Evolutionary conservation across 169 alveolate genomes (phyloP).

Genomic region (Plasmodium gallinaceum): DNA sequence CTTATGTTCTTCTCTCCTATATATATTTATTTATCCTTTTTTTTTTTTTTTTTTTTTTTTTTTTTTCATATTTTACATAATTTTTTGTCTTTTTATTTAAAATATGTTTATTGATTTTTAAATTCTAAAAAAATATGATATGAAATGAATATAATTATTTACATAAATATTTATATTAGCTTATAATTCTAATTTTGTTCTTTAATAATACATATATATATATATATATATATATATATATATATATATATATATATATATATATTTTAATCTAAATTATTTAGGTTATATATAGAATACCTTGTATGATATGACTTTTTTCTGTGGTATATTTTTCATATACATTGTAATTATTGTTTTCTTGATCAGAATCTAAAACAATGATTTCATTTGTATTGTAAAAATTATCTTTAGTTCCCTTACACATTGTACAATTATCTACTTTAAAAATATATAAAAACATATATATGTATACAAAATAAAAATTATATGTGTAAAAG

Average conservation of each 20-base stretch:
- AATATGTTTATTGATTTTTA: slow-evolving; percentile 28
- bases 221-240: slow-evolving; percentile 1
- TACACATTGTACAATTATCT: slow-evolving; percentile 10
- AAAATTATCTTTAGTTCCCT: slow-evolving; percentile 1
- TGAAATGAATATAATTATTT: slow-evolving; percentile 12
- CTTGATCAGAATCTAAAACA: slow-evolving; percentile 63
- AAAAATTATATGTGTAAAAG: background rate
- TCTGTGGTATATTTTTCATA: slow-evolving; percentile 12
- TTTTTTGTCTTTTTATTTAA: slow-evolving; percentile 25
- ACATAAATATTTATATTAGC: background rate
- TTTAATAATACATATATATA: background rate
- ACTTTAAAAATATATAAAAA: background rate
- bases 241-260: background rate
- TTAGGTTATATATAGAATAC: slow-evolving; percentile 23
- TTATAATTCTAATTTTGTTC: background rate
- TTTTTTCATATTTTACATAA: slow-evolving; percentile 7
- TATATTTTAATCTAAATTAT: background rate
- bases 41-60: background rate
- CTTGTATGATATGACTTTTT: slow-evolving; percentile 38
- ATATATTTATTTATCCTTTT: slow-evolving; percentile 11
- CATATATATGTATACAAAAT: background rate
- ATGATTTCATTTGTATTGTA: slow-evolving; percentile 45
- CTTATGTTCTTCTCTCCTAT: background rate
- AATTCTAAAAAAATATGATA: slow-evolving; percentile 42
- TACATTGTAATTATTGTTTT: slow-evolving; percentile 4